These are phyloP conservation scores for Botryosphaeria dothidea DNA, from an alignment of 2,329 filamentous ascomycete species.

Conservation along the genomic window DNA sequence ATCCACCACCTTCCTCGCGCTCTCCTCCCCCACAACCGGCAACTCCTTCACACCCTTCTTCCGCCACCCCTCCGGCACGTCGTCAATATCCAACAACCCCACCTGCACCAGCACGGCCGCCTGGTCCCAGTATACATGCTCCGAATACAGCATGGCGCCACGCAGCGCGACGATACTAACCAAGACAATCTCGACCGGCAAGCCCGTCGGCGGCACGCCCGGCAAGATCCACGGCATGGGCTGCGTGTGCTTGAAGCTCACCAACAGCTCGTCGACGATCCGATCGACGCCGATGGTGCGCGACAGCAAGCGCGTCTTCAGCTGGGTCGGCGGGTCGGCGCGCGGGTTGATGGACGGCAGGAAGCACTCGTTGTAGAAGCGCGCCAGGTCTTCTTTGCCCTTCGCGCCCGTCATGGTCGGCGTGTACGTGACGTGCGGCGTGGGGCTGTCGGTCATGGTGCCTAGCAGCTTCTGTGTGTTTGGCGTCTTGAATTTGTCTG, in stretches of 20 bases:
- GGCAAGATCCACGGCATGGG: conserved; percentile 62
- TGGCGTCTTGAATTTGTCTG: conserved; percentile 39
- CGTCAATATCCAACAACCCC: conserved; percentile 56
- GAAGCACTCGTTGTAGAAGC: conserved; percentile 61
- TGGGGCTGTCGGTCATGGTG: conserved; percentile 36
- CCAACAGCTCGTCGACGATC: conserved; percentile 62
- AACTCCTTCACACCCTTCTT: conserved; percentile 48
- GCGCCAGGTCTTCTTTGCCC: conserved; percentile 42
- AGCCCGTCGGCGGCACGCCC: conserved; percentile 57
- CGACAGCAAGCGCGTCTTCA: conserved; percentile 52
- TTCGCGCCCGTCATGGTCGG: conserved; percentile 50
- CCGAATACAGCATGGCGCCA: conserved; percentile 55
- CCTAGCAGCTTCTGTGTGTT: conserved; percentile 39
- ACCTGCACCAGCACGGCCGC: conserved; percentile 61
- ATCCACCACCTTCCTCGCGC: conserved; percentile 48
- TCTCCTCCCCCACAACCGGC: conserved; percentile 49
- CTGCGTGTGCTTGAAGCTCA: conserved; percentile 58
- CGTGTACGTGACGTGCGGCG: conserved; percentile 44
- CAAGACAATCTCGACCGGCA: conserved; percentile 58
- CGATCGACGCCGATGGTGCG: conserved; percentile 60
- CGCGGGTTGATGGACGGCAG: conserved; percentile 42
- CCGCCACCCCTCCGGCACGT: conserved; percentile 49
- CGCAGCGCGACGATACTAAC: conserved; percentile 59
- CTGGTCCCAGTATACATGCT: conserved; percentile 65
- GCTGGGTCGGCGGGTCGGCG: conserved; percentile 46